Base-by-base conservation (phyloP, 2,329 filamentous ascomycete genomes). In the Penicillium polonicum region DNA sequence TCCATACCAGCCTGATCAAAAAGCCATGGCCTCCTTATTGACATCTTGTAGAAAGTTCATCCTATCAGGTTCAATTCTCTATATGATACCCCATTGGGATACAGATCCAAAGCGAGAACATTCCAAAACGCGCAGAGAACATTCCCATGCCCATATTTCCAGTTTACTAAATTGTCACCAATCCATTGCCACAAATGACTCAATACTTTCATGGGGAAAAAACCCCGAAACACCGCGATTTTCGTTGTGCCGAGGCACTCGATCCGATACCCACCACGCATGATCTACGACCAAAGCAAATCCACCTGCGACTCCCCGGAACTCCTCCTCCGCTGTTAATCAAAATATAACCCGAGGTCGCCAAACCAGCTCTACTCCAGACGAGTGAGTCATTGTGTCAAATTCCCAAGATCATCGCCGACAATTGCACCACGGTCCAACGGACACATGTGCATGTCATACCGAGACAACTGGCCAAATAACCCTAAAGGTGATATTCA, bases 271-370 rank as follows among this genome's bases (percentile, higher is more conserved):
- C 48, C 39, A 56, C 54, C 31, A 45, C 39, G 54, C 31, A 41
- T 52, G 54, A 56, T 56, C 54, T 52, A 45, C 54, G 9, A 25
- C 19, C 8, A 15, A 41, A 15, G 23, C 17, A 50, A 38, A 55
- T 55, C 52, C 25, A 49, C n/a, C 36, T 19, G 5, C 3, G 9
- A 12, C 27, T n/a, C 21, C 23, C n/a, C 21, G 43, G n/a, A 35
- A 33, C 8, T 21, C 9, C 15, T 27, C 15, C 23, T n/a, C n/a
- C 27, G 4, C 23, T 3, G 9, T 43, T 31, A 13, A 45, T 27
- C 21, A 15, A 36, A 21, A 5, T 15, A 2, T 39, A 12, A 44
- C 23, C 53, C 39, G 53, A 56, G 48, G 53, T 44, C 43, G 42
- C 5, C 36, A 44, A 9, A 5, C 19, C 19, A 38, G 31, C 4